Evolutionary conservation across 78 protist species (phyloP), one percentile per base, ranked within the genome.

Genomic region (Pigoraptor vietnamica): DNA sequence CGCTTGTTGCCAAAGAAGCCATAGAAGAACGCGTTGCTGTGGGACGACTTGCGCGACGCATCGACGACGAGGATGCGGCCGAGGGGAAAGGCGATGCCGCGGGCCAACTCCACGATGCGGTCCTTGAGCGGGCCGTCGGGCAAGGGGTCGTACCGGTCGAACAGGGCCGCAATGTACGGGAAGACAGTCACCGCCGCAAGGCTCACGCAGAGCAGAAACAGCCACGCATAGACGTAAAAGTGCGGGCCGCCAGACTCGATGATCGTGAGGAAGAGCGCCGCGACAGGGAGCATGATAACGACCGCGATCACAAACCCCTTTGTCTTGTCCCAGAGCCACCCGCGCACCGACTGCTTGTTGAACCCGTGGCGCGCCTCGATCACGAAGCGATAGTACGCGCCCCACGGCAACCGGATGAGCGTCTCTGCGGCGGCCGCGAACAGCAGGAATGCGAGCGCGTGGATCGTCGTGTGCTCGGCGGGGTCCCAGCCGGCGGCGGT

Each of bases 151-250:
- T 82, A 81, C 55, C 87, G 94, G 91, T 97, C 97, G 92, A 97
- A 97, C 56, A 97, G 89, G 36, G 99, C 97, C 82, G 94, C 94
- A 81, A 97, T 97, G 87, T 90, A 39, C 37, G 97, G 97, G 94
- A 90, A 95, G 40, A 96, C 37, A n/a, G 93, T 88, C 29, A 93
- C 38, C 39, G 92, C 2, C 33, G 88, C 25, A 32, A 97, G 36
- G 56, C 93, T 36, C 86, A 97, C 10, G 35, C 2, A 34, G 39
- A 87, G 0, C 36, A 91, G 32, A 37, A 95, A 56, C 39, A 88
- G 23, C 94, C 96, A 96, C 33, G 87, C 56, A 38, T 88, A 89
- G 39, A 95, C 14, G 56, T 48, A 88, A 39, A 94, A 89, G 55
- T 37, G 2, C 32, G n/a, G 89, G 19, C 95, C 96, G 55, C 87